These are phyloP conservation scores for Bruguiera gymnorhiza DNA, from an alignment of 345 rosid species.

Conservation along the genomic window DNA sequence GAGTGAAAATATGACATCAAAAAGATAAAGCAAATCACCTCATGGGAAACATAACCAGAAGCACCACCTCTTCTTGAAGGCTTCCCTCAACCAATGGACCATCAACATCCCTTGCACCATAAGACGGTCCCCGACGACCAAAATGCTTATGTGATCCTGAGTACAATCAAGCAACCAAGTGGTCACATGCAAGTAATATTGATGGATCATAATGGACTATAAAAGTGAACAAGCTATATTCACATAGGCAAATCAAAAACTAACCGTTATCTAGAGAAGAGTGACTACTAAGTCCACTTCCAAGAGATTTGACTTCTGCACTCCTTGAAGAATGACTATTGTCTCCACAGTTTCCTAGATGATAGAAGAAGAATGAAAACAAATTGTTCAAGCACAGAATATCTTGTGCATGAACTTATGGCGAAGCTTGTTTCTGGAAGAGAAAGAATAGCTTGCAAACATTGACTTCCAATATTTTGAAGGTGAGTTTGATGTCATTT, in stretches of 20 bases:
- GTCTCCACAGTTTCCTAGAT: slow-evolving; percentile 32
- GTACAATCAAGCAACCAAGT: slow-evolving; percentile 15
- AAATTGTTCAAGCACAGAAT: background rate
- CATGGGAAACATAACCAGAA: slow-evolving; percentile 48
- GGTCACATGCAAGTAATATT: background rate
- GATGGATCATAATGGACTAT: background rate
- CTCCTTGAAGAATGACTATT: slow-evolving; percentile 18
- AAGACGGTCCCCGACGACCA: slow-evolving; percentile 39
- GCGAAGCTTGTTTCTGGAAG: no score
- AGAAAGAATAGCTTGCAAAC: background rate
- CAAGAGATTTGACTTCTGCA: slow-evolving; percentile 26
- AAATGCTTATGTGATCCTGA: slow-evolving; percentile 44
- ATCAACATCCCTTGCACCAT: slow-evolving; percentile 37
- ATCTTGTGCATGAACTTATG: background rate
- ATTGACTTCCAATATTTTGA: background rate
- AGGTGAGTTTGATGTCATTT: background rate
- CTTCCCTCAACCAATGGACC: slow-evolving; percentile 39
- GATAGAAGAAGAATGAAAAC: background rate
- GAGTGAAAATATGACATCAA: slow-evolving; percentile 3
- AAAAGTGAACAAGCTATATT: background rate
- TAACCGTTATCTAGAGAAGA: slow-evolving; percentile 42
- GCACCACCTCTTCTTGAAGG: slow-evolving; percentile 50
- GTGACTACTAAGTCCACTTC: slow-evolving; percentile 28
- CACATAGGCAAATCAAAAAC: background rate
- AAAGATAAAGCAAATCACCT: slow-evolving; percentile 41